phyloP scores from a whole-genome alignment of 164 flowering plant species.

The Berberis vulgaris region DNA sequence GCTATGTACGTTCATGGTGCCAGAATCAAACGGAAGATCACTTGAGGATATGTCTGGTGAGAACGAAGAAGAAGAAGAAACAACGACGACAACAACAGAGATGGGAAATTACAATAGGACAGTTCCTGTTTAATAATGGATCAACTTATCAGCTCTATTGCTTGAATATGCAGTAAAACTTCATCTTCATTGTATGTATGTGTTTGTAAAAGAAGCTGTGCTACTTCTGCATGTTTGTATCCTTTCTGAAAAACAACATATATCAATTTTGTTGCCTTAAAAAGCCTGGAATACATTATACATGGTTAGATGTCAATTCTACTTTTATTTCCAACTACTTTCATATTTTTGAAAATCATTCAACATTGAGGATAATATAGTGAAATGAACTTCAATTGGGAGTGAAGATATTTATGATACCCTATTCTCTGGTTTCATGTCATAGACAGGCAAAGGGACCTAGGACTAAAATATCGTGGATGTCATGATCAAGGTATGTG shows the following conservation, averaged over 20 bases:
- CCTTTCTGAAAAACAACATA: not conserved
- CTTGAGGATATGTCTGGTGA: conserved; percentile 18
- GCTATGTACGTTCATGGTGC: conserved; percentile 12
- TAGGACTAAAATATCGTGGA: too few relatives aligned
- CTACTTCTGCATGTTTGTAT: not conserved
- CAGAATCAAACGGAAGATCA: conserved; percentile 17
- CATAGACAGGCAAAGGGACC: too few relatives aligned
- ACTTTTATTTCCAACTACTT: too few relatives aligned
- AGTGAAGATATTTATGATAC: too few relatives aligned
- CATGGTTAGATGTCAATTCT: too few relatives aligned
- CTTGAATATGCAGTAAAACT: not conserved
- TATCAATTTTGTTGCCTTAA: too few relatives aligned
- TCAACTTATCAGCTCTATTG: not conserved
- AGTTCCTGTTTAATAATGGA: conserved; percentile 2
- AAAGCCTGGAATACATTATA: too few relatives aligned
- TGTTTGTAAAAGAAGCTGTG: not conserved
- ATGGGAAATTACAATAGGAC: not conserved
- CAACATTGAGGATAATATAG: too few relatives aligned
- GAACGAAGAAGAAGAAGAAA: conserved; percentile 1
- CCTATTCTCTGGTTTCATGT: too few relatives aligned
- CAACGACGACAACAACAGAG: not conserved
- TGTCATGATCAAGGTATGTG: too few relatives aligned
- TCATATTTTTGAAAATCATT: too few relatives aligned
- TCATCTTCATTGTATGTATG: not conserved
- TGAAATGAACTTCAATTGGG: too few relatives aligned